Conservation (phyloP, 1,139 yeast species). For the Geotrichum reessii region DNA sequence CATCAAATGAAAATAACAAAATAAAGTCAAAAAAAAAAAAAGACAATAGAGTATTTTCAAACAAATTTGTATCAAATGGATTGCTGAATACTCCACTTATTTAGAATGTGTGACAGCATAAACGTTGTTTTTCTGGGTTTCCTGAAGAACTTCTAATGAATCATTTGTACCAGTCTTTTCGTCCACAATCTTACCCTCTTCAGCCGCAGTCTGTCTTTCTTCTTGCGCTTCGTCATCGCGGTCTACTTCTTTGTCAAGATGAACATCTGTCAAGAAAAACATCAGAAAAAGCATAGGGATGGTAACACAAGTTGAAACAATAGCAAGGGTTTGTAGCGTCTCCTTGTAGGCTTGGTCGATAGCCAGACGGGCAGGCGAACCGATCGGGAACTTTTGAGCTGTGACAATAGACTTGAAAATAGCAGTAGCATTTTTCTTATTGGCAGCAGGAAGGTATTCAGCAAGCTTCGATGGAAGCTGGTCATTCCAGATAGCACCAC, state of each 20-base stretch:
- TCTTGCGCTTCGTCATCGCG: background rate
- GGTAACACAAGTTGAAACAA: conserved; percentile 12
- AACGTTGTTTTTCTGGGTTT: background rate
- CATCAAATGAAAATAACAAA: background rate
- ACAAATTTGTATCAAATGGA: background rate
- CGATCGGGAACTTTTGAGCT: conserved; percentile 12
- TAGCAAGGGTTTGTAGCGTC: conserved; percentile 15
- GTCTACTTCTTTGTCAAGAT: conserved; percentile 9
- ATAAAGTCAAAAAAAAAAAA: background rate
- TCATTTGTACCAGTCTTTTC: background rate
- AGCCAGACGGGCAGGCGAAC: conserved; percentile 12
- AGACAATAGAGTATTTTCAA: background rate
- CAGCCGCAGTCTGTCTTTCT: conserved; percentile 3
- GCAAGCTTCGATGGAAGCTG: conserved; percentile 25
- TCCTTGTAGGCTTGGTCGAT: conserved; percentile 13
- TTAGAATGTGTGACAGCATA: background rate
- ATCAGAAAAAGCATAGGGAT: conserved; percentile 17
- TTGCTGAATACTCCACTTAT: background rate
- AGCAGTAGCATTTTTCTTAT: conserved; percentile 13
- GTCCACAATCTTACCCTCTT: background rate
- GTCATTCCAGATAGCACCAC: conserved; percentile 33
- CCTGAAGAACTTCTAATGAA: background rate
- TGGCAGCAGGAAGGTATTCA: conserved; percentile 21
- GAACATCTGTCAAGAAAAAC: conserved; percentile 12
- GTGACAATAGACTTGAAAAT: conserved; percentile 14